Base-by-base conservation (phyloP, 306 rosid species). In the Cucurbita moschata region DNA sequence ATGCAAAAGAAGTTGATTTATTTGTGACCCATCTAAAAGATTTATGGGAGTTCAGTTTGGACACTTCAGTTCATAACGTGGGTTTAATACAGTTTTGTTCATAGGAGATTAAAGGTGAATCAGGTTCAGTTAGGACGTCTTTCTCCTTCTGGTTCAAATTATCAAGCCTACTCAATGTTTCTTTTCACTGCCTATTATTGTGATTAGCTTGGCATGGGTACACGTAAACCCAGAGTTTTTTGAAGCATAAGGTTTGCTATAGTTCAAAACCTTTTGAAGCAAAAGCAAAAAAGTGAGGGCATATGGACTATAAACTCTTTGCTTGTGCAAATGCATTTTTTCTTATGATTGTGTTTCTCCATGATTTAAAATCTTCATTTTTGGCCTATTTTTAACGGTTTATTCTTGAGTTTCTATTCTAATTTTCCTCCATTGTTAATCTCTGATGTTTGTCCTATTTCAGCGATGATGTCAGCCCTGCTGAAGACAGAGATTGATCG, bases 401-500 rank as follows among this genome's bases (percentile, higher is more conserved):
- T 62, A 3, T n/a, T 55, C 8, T 40, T 52, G 50, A 35, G 15
- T 11, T 53, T 35, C 13, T 4, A 56, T 8, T 46, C 44, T 55
- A 13, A 14, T 74, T 59, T 44, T 11, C 38, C 47, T 14, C 19
- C 10, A 5, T 50, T 13, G 8, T 59, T 43, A 26, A 57, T 61
- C 18, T 49, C 30, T 78, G 26, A 19, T 42, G 43, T 77, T 65
- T 78, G 35, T 55, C 35, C 55, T 63, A 10, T 81, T 79, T 57
- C 88, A 93, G 98, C 87, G 73, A 85, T 85, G 89, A 75, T 82
- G 51, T 43, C 75, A 61, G 74, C 82, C 40, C 52, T 93, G 70
- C 89, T 79, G 81, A 81, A 81, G 78, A 72, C 72, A n/a, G 88
- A 82, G 53, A 75, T 72, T 73, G 88, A 90, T 49, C 80, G 77